Evolutionary conservation across 2,329 filamentous ascomycete species (phyloP), one percentile per base, ranked within the genome.

Genomic region (Fusarium clavum): DNA sequence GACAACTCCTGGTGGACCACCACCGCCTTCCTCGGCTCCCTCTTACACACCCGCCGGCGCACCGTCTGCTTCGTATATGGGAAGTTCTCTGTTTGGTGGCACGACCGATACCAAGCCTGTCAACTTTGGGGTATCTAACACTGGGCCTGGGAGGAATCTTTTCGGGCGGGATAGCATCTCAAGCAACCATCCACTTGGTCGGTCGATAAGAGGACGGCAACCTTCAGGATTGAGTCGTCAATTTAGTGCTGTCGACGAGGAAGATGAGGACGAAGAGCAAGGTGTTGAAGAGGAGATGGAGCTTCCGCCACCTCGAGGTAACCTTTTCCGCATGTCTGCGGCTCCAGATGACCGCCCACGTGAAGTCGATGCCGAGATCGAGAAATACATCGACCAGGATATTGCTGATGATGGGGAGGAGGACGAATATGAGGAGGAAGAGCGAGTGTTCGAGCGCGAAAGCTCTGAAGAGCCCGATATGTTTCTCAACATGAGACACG

Each of bases 21-120:
- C 86, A 12, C 85, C 85, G 18, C 83, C 83, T 1, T 86, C 86
- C 29, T 85, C 85, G 10, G 81, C 82, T 11, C 83, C 83, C 7
- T 87, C 85, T 45, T 88, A 88, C 77, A 88, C 86, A 2, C 86
- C 87, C 3, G 81, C 82, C 18, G 87, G 87, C 59, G 86, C 86
- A 18, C 87, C 87, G 1, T 86, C 87, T 24, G 84, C 82, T 30
- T 85, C 85, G 14, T 88, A 82, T 71, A 77, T 88, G 40, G 84
- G 86, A 59, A 87, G 86, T 77, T 88, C 86, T 40, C 82, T 87
- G 56, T 80, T 85, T 79, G 82, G 81, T 49, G 82, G 79, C 45
- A 79, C 79, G 72, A 77, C 78, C 40, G 77, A 77, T 34, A 77
- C 78, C 20, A 84, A 82, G 48, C 73, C 83, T 1, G 77, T 78